Evolutionary conservation across 148 eudicot species (phyloP).

Genomic region (Rhododendron simsii): DNA sequence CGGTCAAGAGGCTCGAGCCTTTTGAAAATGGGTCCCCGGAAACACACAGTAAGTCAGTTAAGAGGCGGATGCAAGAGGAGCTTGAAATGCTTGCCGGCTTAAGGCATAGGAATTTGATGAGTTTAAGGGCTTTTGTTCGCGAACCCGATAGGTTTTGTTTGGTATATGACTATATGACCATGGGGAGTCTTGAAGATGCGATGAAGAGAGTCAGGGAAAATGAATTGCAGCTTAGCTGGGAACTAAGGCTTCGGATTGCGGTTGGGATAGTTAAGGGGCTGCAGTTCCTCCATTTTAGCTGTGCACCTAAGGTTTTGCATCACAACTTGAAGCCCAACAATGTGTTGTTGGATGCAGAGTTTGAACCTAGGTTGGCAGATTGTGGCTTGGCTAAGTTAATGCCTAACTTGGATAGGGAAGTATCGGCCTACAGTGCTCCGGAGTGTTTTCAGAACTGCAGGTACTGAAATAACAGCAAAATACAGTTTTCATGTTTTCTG

Average conservation of each 20-base stretch:
- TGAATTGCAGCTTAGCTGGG: conserved; percentile 70
- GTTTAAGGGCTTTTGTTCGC: conserved; percentile 69
- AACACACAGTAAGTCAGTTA: conserved; percentile 35
- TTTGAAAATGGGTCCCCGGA: conserved; percentile 32
- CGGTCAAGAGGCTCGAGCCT: conserved; percentile 72
- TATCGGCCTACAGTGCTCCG: conserved; percentile 60
- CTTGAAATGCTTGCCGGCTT: conserved; percentile 61
- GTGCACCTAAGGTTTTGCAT: conserved; percentile 55
- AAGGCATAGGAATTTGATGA: conserved; percentile 79
- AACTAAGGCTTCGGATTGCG: conserved; percentile 66
- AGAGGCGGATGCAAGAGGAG: conserved; percentile 58
- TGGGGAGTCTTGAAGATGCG: conserved; percentile 71
- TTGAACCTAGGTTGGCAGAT: conserved; percentile 75
- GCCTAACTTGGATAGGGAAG: conserved; percentile 41
- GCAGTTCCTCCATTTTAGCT: conserved; percentile 70
- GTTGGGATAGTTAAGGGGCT: conserved; percentile 77
- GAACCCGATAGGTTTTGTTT: conserved; percentile 46
- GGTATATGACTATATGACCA: conserved; percentile 67
- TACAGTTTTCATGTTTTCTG: neutral
- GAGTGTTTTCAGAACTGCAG: conserved; percentile 68
- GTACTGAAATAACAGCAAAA: conserved; percentile 20
- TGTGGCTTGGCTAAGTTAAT: conserved; percentile 60
- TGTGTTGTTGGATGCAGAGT: conserved; percentile 71
- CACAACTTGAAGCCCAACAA: conserved; percentile 78
- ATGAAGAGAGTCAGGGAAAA: conserved; percentile 59